phyloP scores from a whole-genome alignment of 2,329 filamentous ascomycete species.

The Fusarium falciforme region DNA sequence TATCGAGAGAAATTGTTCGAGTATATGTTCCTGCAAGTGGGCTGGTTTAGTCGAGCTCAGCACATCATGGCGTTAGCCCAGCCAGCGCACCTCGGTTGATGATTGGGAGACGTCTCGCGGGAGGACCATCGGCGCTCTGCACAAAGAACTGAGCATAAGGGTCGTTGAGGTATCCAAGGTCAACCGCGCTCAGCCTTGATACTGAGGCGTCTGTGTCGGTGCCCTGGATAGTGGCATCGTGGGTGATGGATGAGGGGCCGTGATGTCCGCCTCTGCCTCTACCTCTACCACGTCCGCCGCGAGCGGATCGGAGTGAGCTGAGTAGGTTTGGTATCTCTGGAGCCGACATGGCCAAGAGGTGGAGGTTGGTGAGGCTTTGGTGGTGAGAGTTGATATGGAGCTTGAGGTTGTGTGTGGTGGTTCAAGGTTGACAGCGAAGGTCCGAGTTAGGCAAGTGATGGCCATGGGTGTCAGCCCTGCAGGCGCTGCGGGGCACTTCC shows the following conservation, averaged over 20 bases:
- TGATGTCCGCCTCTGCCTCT: slow-evolving; percentile 50
- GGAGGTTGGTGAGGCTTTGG: neutral
- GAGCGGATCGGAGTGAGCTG: slow-evolving; percentile 58
- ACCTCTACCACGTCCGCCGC: slow-evolving; percentile 45
- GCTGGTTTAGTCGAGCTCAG: slow-evolving; percentile 26
- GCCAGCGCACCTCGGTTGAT: slow-evolving; percentile 84
- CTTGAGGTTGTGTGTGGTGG: neutral
- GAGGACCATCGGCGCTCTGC: slow-evolving; percentile 56
- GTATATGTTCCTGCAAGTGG: slow-evolving; percentile 82
- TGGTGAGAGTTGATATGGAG: neutral
- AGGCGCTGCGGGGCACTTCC: neutral
- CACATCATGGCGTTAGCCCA: neutral
- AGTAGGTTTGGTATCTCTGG: slow-evolving; percentile 83
- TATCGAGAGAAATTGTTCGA: slow-evolving; percentile 85
- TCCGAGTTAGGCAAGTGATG: neutral
- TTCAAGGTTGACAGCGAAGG: neutral
- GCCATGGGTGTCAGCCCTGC: slow-evolving; percentile 18
- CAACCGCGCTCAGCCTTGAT: slow-evolving; percentile 88
- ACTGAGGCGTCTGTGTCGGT: slow-evolving; percentile 94
- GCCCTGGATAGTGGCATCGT: slow-evolving; percentile 83
- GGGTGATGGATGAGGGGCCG: slow-evolving; percentile 51
- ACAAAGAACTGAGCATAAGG: slow-evolving; percentile 80
- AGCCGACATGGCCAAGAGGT: slow-evolving; percentile 67
- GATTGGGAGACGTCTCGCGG: slow-evolving; percentile 80
- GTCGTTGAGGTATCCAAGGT: slow-evolving; percentile 86